Percentiles rank a stretch among this genome's conserved stretches.
phyloP scores from a whole-genome alignment of 306 rosid species.

The Gastrolobium bilobum region DNA sequence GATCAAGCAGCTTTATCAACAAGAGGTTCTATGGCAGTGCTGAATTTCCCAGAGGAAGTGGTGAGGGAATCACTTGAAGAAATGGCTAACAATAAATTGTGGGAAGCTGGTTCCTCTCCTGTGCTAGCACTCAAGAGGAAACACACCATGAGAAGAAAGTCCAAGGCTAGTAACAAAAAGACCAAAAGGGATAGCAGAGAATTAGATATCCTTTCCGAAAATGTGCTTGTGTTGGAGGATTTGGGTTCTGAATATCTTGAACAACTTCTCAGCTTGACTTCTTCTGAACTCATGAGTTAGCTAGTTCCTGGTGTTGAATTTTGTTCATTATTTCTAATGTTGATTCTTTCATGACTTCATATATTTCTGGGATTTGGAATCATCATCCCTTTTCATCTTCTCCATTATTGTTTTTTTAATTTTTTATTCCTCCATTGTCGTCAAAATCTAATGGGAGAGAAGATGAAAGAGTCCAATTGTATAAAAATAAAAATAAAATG shows the following conservation, averaged over 20 bases:
- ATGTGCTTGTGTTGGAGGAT: slow-evolving; percentile 74
- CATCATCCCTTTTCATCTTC: slow-evolving; percentile 25
- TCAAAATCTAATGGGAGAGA: background rate
- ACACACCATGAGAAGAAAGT: slow-evolving; percentile 51
- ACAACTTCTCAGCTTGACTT: slow-evolving; percentile 63
- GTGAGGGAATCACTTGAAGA: slow-evolving; percentile 62
- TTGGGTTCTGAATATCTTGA: slow-evolving; percentile 85
- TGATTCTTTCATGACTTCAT: slow-evolving; percentile 34
- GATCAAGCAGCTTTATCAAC: slow-evolving; percentile 89
- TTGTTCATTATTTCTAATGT: slow-evolving; percentile 26
- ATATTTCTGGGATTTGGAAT: background rate
- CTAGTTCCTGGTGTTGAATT: background rate
- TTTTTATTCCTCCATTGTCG: background rate
- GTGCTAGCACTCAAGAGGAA: slow-evolving; percentile 76
- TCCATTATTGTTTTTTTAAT: background rate
- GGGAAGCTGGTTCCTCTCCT: slow-evolving; percentile 70
- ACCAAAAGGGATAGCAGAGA: slow-evolving; percentile 27
- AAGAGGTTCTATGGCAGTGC: slow-evolving; percentile 78
- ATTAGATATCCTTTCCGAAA: slow-evolving; percentile 13
- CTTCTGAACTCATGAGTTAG: slow-evolving; percentile 27
- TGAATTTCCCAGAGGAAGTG: slow-evolving; percentile 73
- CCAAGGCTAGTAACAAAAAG: slow-evolving; percentile 40
- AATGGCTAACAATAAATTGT: slow-evolving; percentile 37
- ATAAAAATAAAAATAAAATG: background rate
- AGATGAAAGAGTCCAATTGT: slow-evolving; percentile 19